These are phyloP conservation scores for Tulasnella sp. DNA, from an alignment of 768 basidiomycete species.

Conservation along the genomic window DNA sequence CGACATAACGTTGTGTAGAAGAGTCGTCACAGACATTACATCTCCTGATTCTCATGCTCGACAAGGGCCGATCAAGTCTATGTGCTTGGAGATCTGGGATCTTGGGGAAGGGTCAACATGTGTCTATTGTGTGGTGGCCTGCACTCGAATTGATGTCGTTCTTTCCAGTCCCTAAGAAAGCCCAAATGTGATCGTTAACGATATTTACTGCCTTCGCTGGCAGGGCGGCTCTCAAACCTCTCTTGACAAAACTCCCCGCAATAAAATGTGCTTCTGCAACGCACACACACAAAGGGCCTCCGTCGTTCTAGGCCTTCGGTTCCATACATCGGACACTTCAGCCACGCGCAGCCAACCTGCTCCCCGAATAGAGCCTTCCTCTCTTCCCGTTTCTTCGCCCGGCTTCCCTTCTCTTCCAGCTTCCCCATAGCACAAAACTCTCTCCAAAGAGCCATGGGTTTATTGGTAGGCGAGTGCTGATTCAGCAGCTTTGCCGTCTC, in stretches of 20 bases:
- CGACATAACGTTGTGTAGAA: no score
- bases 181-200: background rate
- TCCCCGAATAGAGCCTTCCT: background rate
- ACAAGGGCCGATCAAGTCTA: background rate
- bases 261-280: background rate
- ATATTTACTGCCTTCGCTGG: background rate
- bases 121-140: background rate
- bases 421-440: background rate
- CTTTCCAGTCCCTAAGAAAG: background rate
- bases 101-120: background rate
- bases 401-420: background rate
- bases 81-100: background rate
- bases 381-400: background rate
- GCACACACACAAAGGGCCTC: background rate
- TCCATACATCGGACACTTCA: background rate
- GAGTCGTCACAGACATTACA: no score
- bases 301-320: background rate
- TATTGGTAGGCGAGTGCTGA: background rate
- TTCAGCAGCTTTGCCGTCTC: background rate
- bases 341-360: background rate
- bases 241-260: background rate
- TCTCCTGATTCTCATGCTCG: no score
- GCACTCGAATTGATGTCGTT: background rate
- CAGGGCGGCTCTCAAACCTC: background rate
- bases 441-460: background rate